Evolutionary conservation across 2,329 filamentous ascomycete species (phyloP).

Genomic region (Thielaviopsis populi): DNA sequence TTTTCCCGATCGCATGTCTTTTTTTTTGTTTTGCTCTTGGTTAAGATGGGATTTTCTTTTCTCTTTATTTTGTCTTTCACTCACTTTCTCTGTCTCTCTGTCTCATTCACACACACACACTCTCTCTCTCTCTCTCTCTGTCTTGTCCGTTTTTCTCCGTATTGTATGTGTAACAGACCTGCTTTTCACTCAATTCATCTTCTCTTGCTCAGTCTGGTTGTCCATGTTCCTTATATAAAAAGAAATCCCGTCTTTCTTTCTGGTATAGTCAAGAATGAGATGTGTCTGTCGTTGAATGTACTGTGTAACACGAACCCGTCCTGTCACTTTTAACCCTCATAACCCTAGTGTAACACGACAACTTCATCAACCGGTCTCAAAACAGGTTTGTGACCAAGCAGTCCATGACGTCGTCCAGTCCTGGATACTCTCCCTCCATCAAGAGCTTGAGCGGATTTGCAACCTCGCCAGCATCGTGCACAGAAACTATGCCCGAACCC

Average conservation of each 20-base stretch:
- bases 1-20: neutral
- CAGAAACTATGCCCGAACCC: neutral
- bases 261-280: too few relatives aligned
- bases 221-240: constrained; percentile 26
- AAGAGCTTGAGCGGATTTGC: neutral
- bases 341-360: too few relatives aligned
- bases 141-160: neutral
- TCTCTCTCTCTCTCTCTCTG: neutral
- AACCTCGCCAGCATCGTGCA: neutral
- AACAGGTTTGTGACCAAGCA: neutral
- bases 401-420: neutral
- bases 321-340: too few relatives aligned
- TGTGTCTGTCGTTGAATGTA: too few relatives aligned
- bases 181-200: neutral
- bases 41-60: constrained; percentile 5
- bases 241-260: neutral
- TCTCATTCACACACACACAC: neutral
- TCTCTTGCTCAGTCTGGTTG: constrained; percentile 20
- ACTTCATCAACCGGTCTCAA: neutral
- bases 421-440: neutral
- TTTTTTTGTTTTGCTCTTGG: constrained; percentile 2
- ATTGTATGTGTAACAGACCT: neutral
- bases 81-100: neutral
- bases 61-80: neutral
- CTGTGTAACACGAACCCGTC: too few relatives aligned